These are phyloP conservation scores for Brassica nigra DNA, from an alignment of 345 rosid genomes.

Conservation along the genomic window DNA sequence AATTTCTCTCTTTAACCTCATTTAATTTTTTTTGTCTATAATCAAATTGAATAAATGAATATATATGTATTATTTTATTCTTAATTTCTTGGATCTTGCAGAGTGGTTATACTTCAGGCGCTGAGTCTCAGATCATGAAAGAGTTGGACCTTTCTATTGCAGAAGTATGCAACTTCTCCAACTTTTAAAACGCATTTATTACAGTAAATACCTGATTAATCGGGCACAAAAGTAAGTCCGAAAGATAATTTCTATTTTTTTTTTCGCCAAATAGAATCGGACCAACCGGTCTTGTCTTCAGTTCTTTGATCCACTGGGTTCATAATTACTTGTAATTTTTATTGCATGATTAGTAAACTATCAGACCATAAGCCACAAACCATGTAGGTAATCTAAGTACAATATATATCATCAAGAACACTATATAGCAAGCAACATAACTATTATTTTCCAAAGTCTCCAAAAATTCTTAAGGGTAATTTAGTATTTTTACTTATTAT, in stretches of 20 bases:
- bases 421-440: background rate
- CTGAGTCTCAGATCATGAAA: slow-evolving; percentile 53
- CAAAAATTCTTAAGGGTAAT: background rate
- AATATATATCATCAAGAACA: background rate
- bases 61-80: no score
- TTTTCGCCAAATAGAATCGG: no score
- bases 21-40: background rate
- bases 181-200: background rate
- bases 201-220: background rate
- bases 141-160: slow-evolving; percentile 63
- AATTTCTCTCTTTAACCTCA: background rate
- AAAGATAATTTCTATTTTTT: no score
- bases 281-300: no score
- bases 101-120: slow-evolving; percentile 63
- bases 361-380: background rate
- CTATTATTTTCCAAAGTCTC: background rate
- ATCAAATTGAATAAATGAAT: no score
- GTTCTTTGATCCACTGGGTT: background rate
- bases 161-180: slow-evolving; percentile 39
- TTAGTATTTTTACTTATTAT: background rate
- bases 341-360: background rate
- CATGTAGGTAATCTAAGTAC: background rate
- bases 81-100: slow-evolving; percentile 21
- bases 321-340: background rate
- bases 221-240: background rate